phyloP scores from a whole-genome alignment of 2,329 filamentous ascomycete genomes.

The Chaetomium olivaceum region DNA sequence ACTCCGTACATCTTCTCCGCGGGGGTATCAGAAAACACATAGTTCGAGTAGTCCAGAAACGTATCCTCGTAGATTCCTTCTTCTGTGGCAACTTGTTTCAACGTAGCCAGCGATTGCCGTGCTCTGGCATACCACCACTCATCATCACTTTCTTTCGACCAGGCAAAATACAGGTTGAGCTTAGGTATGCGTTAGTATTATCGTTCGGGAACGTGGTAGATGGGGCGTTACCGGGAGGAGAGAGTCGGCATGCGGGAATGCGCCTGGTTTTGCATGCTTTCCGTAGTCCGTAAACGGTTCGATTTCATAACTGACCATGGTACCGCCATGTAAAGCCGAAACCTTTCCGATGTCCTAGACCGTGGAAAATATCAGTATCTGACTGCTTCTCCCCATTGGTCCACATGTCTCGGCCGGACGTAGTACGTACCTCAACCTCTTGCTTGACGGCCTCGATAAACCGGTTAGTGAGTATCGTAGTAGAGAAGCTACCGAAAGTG shows the following conservation, averaged over 20 bases:
- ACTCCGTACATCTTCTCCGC: conserved; percentile 30
- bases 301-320: conserved; percentile 34
- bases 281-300: conserved; percentile 38
- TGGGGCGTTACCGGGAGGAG: conserved; percentile 29
- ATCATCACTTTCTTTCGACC: conserved; percentile 32
- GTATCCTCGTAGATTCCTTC: conserved; percentile 35
- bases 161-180: conserved; percentile 37
- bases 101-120: conserved; percentile 28
- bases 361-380: not conserved
- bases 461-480: conserved; percentile 29
- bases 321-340: conserved; percentile 27
- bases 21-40: conserved; percentile 31
- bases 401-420: not conserved
- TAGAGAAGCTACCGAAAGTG: conserved; percentile 36
- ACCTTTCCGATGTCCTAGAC: conserved; percentile 6
- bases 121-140: conserved; percentile 35
- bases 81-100: conserved; percentile 35
- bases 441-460: conserved; percentile 33
- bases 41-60: conserved; percentile 34
- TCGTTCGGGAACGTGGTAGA: not conserved
- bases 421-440: conserved; percentile 28
- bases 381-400: not conserved
- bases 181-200: conserved; percentile 1
- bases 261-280: conserved; percentile 35
- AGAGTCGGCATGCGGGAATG: conserved; percentile 36